Evolutionary conservation across 2,329 filamentous ascomycete species (phyloP), one percentile per base, ranked within the genome.

Genomic region (Epichloe gansuensis): DNA sequence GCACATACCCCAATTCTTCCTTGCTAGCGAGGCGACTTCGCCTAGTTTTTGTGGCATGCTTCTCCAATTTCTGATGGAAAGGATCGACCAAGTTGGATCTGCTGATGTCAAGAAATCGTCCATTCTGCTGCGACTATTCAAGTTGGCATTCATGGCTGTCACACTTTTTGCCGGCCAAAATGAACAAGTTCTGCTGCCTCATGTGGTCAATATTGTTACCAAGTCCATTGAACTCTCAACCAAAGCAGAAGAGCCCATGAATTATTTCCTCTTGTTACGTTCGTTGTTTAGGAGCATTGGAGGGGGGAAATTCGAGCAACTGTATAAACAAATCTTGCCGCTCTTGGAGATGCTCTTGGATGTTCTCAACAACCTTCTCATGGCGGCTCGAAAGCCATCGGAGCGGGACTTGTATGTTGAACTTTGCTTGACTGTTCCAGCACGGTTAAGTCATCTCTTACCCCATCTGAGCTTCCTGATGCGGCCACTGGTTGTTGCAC

Each of bases 1-100:
- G 49, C 93, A 98, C 66, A 87, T 98, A 52, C 91, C 93, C 6
- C 93, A 99, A 64, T 99, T 97, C 68, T 93, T 98, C 69, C 80
- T 99, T 49, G 93, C 94, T n/a, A 96, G 90, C 61, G 93, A 99
- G 71, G 91, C 91, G 4, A 99, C 94, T 0, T 96, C 90, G 27
- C 90, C 93, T 1, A 94, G 89, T 57, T 98, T 99, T 68, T 95
- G 90, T 55, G 93, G 94, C 40, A 97, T 99, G 93, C 81, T 98
- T 27, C 73, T 99, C 47, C 89, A 95, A 58, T 98, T 98, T 64
- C 74, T 98, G 54, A 98, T 98, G 93, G 87, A 91, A 60, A 86
- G 88, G 50, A 94, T 99, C 53, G 87, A 94, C 56, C 87, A 98
- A 64, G 89, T 99, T 43, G 93, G 93, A 23, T 93, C 89, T 0